Conservation (phyloP, 2,329 filamentous ascomycete species). For the Atkinsonella texensis region DNA sequence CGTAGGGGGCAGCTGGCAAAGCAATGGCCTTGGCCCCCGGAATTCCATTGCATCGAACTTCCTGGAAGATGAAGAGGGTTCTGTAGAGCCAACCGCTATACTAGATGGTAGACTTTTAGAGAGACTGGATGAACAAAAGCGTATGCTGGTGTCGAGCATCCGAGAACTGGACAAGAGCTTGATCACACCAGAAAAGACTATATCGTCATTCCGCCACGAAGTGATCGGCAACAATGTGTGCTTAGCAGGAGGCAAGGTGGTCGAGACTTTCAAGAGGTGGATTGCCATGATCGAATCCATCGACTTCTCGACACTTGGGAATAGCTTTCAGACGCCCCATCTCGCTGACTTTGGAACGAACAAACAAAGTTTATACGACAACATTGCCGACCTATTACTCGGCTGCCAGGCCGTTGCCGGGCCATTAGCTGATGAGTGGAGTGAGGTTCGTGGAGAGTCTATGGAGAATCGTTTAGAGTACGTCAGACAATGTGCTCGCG, state of each 20-base stretch:
- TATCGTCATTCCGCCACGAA: slow-evolving; percentile 67
- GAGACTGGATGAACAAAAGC: slow-evolving; percentile 73
- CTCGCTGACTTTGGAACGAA: slow-evolving; percentile 77
- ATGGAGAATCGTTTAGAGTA: slow-evolving; percentile 76
- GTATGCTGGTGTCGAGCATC: slow-evolving; percentile 74
- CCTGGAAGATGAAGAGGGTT: slow-evolving; percentile 67
- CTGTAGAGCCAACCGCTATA: slow-evolving; percentile 56
- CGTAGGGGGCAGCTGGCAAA: slow-evolving; percentile 79
- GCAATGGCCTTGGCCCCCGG: slow-evolving; percentile 50
- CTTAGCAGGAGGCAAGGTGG: slow-evolving; percentile 60
- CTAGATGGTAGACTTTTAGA: slow-evolving; percentile 72
- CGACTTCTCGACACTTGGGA: slow-evolving; percentile 68
- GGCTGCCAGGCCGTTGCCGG: slow-evolving; percentile 86
- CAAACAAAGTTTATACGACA: slow-evolving; percentile 90
- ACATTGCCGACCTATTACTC: slow-evolving; percentile 77
- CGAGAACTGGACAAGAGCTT: slow-evolving; percentile 80
- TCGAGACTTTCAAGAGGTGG: slow-evolving; percentile 86
- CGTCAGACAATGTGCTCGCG: slow-evolving; percentile 63
- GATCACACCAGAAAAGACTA: slow-evolving; percentile 63
- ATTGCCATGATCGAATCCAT: slow-evolving; percentile 84
- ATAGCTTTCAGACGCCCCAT: slow-evolving; percentile 71
- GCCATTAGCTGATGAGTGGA: slow-evolving; percentile 89
- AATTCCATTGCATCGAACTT: slow-evolving; percentile 73
- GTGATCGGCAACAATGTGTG: slow-evolving; percentile 75
- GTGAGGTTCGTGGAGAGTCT: slow-evolving; percentile 79